Evolutionary conservation across 371 early-diverging fungal genomes (phyloP).

Genomic region (Saksenaea vasiformis): DNA sequence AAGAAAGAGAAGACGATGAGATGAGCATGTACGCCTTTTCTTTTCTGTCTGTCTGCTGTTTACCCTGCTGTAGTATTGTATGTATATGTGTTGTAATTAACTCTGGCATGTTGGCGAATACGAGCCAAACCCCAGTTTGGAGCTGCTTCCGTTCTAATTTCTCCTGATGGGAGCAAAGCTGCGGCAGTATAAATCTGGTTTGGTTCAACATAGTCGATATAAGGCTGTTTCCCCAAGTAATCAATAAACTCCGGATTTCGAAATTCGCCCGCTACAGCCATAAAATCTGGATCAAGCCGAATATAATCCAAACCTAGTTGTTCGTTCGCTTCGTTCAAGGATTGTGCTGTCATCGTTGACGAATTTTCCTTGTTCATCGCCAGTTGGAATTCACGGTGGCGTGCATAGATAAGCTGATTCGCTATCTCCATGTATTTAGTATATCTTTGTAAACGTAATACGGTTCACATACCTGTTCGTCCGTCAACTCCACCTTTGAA

Average conservation of each 20-base stretch:
- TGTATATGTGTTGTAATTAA: slow-evolving; percentile 6
- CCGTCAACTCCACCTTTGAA: slow-evolving; percentile 10
- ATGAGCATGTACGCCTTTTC: slow-evolving; percentile 11
- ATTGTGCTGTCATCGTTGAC: not conserved
- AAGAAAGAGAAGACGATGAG: slow-evolving; percentile 32
- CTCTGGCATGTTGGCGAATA: slow-evolving; percentile 9
- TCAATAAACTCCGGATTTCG: slow-evolving; percentile 14
- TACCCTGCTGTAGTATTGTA: slow-evolving; percentile 21
- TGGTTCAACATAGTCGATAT: slow-evolving; percentile 21
- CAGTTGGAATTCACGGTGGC: slow-evolving; percentile 2
- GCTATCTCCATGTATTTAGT: not conserved
- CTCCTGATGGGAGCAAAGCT: not conserved
- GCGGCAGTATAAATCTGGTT: slow-evolving; percentile 19
- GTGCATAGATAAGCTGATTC: not conserved
- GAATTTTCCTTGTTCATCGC: not conserved
- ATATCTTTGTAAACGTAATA: not conserved
- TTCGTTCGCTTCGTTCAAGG: not conserved
- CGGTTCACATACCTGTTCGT: slow-evolving; percentile 2
- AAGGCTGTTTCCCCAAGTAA: slow-evolving; percentile 6
- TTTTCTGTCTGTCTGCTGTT: slow-evolving; percentile 14
- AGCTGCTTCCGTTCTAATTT: not conserved
- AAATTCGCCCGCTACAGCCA: slow-evolving; percentile 17
- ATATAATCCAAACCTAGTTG: slow-evolving; percentile 18
- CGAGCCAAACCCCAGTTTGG: slow-evolving; percentile 27
- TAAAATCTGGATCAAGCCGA: slow-evolving; percentile 3